phyloP scores from a whole-genome alignment of 306 rosid genomes.

The Castanea sativa region DNA sequence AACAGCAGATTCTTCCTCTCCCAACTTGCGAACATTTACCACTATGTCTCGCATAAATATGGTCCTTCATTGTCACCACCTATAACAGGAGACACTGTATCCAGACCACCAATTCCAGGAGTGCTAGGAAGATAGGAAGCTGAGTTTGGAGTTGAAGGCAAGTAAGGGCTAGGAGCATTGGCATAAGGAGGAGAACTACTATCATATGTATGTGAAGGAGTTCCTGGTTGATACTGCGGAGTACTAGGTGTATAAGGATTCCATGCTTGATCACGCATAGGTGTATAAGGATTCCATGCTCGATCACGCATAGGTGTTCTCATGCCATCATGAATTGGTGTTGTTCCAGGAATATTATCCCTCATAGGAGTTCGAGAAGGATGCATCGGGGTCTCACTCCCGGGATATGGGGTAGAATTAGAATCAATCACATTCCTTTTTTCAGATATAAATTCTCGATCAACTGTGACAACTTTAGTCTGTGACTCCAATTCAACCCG shows the following conservation, averaged over 20 bases:
- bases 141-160: conserved; percentile 97
- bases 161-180: conserved; percentile 98
- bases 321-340: conserved; percentile 98
- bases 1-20: not conserved
- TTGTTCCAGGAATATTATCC: conserved; percentile 51
- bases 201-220: conserved; percentile 77
- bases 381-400: conserved; percentile 99
- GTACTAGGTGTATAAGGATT: conserved; percentile 96
- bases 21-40: not conserved
- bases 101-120: conserved; percentile 96
- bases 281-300: conserved; percentile 98
- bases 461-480: conserved; percentile 98
- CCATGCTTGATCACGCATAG: conserved; percentile 98
- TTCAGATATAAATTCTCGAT: conserved; percentile 77
- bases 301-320: conserved; percentile 98
- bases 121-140: conserved; percentile 97
- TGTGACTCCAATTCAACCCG: conserved; percentile 97
- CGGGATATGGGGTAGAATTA: conserved; percentile 87
- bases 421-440: conserved; percentile 52
- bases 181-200: conserved; percentile 50
- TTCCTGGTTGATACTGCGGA: conserved; percentile 94
- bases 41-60: conserved; percentile 73
- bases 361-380: conserved; percentile 69
- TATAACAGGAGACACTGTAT: conserved; percentile 91
- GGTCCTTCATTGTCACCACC: conserved; percentile 94